These are phyloP conservation scores for Poa pratensis DNA, from an alignment of 176 grass and related monocot species.

Conservation along the genomic window DNA sequence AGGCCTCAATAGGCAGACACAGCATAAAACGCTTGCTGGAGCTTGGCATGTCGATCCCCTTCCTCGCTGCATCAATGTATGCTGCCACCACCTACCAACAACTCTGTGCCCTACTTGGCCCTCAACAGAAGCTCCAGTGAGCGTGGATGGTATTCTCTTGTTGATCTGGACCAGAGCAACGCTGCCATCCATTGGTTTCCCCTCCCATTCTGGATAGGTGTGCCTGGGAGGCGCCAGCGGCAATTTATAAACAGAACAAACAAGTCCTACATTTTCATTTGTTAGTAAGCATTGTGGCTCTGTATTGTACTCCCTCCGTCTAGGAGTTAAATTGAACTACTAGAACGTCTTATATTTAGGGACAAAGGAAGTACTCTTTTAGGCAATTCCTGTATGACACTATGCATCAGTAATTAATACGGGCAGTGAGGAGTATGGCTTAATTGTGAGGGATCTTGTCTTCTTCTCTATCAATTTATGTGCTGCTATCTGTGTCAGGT, in stretches of 20 bases:
- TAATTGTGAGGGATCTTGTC: neutral
- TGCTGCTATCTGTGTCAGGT: conserved; percentile 59
- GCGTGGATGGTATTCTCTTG: neutral
- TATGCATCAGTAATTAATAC: neutral
- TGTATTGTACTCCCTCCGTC: neutral
- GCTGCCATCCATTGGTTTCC: too few species aligned
- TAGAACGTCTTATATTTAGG: too few species aligned
- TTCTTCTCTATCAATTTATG: neutral
- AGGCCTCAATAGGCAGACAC: neutral
- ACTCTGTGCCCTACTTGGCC: neutral
- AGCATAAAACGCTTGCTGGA: neutral
- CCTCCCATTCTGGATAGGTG: neutral
- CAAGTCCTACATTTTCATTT: neutral
- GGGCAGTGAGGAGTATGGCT: neutral
- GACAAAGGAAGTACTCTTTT: neutral
- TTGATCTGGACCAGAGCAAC: neutral
- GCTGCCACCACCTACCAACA: neutral
- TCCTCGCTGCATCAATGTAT: neutral
- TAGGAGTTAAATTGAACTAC: too few species aligned
- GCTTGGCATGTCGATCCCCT: neutral
- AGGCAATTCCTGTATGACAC: neutral
- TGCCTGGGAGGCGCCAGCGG: neutral
- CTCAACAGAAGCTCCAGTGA: neutral
- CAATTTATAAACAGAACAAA: neutral
- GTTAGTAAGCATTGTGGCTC: neutral